These are phyloP conservation scores for Saccharomycopsis malanga DNA, from an alignment of 805 yeast genomes.

Conservation along the genomic window DNA sequence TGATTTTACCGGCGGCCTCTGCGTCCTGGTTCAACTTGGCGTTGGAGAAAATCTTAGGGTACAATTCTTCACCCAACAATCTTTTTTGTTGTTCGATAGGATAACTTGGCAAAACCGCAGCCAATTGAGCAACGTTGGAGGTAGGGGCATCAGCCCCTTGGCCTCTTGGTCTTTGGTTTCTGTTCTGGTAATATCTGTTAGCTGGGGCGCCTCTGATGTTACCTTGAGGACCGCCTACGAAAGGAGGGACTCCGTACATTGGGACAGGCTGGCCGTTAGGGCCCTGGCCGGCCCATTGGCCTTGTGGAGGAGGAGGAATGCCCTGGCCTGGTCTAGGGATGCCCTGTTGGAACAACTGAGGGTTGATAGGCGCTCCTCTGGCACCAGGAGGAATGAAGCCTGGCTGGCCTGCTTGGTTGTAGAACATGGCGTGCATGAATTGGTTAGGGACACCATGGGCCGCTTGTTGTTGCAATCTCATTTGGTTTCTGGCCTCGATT, in stretches of 20 bases:
- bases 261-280: conserved; percentile 84
- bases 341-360: conserved; percentile 68
- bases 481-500: conserved; percentile 95
- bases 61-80: conserved; percentile 94
- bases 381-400: conserved; percentile 79
- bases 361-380: conserved; percentile 71
- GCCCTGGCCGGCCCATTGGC: conserved; percentile 56
- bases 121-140: conserved; percentile 37
- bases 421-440: conserved; percentile 81
- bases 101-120: conserved; percentile 52
- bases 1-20: conserved; percentile 96
- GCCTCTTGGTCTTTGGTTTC: conserved; percentile 27
- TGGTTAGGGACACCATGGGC: conserved; percentile 81
- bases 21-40: conserved; percentile 76
- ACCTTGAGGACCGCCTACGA: conserved; percentile 53
- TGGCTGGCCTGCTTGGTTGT: conserved; percentile 60
- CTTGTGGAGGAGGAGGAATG: conserved; percentile 47
- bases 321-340: conserved; percentile 59
- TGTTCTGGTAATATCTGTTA: conserved; percentile 27
- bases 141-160: conserved; percentile 28
- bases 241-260: conserved; percentile 82
- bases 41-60: conserved; percentile 82
- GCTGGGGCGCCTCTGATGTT: conserved; percentile 38
- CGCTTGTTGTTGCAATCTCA: conserved; percentile 97
- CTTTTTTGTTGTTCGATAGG: conserved; percentile 95